Conservation (phyloP, 2,329 filamentous ascomycete species). For the Colletotrichum caudatum region DNA sequence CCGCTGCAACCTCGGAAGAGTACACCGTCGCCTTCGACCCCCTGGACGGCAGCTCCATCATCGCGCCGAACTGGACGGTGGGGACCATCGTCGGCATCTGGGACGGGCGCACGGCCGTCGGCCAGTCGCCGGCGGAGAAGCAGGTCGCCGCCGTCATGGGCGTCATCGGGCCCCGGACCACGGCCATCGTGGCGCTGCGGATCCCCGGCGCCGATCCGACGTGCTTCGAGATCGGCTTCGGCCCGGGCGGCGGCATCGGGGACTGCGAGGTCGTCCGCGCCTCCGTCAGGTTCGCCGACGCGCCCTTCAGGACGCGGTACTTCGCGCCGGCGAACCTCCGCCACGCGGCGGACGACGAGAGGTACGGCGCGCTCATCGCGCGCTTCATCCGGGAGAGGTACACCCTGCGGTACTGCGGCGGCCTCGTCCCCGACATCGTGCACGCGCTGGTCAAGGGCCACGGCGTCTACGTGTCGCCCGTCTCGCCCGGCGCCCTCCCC, state of each 20-base stretch:
- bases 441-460: constrained; percentile 72
- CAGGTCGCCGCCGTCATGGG: constrained; percentile 65
- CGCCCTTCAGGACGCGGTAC: constrained; percentile 64
- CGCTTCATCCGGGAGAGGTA: constrained; percentile 65
- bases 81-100: constrained; percentile 72
- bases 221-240: constrained; percentile 63
- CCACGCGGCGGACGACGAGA: constrained; percentile 62
- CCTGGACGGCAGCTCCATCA: constrained; percentile 72
- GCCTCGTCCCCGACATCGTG: constrained; percentile 70
- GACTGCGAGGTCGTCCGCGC: constrained; percentile 57
- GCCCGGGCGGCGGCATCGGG: constrained; percentile 48
- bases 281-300: constrained; percentile 52
- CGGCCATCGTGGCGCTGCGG: constrained; percentile 66
- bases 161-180: constrained; percentile 67
- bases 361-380: constrained; percentile 63
- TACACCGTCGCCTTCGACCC: constrained; percentile 74
- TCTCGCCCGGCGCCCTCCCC: constrained; percentile 62
- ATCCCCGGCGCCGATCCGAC: constrained; percentile 52
- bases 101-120: constrained; percentile 61
- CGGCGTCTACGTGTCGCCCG: constrained; percentile 70
- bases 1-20: constrained; percentile 49
- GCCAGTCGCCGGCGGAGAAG: constrained; percentile 51
- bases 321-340: constrained; percentile 74
- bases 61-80: constrained; percentile 69
- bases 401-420: constrained; percentile 71